Conservation (phyloP, 345 rosid species). For the Heritiera littoralis region DNA sequence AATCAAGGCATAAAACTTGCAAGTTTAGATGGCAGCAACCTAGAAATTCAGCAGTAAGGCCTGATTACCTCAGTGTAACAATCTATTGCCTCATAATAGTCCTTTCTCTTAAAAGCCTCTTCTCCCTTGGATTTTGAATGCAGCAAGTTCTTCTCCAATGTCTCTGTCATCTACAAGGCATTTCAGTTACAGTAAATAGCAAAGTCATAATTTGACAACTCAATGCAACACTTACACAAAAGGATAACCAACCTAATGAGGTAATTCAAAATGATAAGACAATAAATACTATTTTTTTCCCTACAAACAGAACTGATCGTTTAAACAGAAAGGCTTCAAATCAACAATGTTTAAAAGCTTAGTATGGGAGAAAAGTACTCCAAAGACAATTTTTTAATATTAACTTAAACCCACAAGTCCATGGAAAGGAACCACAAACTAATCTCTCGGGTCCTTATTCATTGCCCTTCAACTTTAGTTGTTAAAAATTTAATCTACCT, state of each 20-base stretch:
- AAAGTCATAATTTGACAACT: background rate
- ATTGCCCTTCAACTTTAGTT: background rate
- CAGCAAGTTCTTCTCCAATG: background rate
- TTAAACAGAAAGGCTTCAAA: background rate
- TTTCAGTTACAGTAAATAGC: background rate
- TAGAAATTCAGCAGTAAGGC: background rate
- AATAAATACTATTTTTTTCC: too few species aligned
- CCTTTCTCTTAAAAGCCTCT: conserved; percentile 12
- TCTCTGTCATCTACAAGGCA: background rate
- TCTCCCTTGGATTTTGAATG: conserved; percentile 14
- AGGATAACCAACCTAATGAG: background rate
- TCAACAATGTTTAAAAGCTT: background rate
- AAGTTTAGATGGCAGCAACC: too few species aligned
- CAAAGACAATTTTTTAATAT: too few species aligned
- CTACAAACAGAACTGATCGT: too few species aligned
- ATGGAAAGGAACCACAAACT: background rate
- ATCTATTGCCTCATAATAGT: conserved; percentile 21
- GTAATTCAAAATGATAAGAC: too few species aligned
- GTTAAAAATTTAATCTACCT: background rate
- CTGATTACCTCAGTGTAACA: conserved; percentile 8
- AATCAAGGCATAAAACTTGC: too few species aligned
- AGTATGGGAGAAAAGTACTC: background rate
- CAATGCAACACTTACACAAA: background rate
- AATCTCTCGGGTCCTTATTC: background rate
- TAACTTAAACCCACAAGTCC: background rate